Evolutionary conservation across 768 basidiomycete genomes (phyloP), one percentile per base, ranked within the genome.

Genomic region (Leucosporidium creatinivorum): DNA sequence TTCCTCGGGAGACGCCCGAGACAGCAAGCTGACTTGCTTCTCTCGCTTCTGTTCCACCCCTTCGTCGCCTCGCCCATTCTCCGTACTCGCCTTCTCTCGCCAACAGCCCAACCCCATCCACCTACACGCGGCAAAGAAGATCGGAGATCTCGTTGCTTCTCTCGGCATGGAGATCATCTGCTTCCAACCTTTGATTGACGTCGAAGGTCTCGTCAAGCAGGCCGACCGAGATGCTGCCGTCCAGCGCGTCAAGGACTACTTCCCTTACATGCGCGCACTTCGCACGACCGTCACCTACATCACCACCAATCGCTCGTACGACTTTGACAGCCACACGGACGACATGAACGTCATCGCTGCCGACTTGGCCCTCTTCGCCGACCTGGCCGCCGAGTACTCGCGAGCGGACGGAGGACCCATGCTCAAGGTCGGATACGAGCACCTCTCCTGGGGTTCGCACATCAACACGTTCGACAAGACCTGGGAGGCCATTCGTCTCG

Each of bases 371-470:
- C 59, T 71, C 6, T 76, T 76, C 57, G 74, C 74, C 66, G 62
- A 76, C 8, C 54, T 77, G 62, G 67, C 70, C 1, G 60, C 62
- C 5, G 61, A 74, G 25, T 59, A 67, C 54, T 39, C 62, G 26
- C n/a, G 21, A 7, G 55, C 39, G n/a, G 62, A 63, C 55, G 62
- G 62, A 25, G 62, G 62, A 10, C 54, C 54, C 19, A 56, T 63
- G 62, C 73, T 78, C 54, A 70, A 71, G 49, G 73, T 79, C 26
- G 78, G 79, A 8, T 79, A 79, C 65, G 79, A 80, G 65, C 73
- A 77, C 25, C 71, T 80, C 52, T 75, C 76, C 18, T 80, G 79
- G 79, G 78, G 79, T 26, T 76, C 77, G 13, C 48, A 65, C 36
- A 73, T 75, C 73, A 44, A 64, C 26, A 69, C 74, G 19, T 72